A percentile compares a stretch with the other conserved stretches of the same genome.
Evolutionary conservation across 2,329 filamentous ascomycete genomes (phyloP).

Genomic region (Rutstroemia sp.): DNA sequence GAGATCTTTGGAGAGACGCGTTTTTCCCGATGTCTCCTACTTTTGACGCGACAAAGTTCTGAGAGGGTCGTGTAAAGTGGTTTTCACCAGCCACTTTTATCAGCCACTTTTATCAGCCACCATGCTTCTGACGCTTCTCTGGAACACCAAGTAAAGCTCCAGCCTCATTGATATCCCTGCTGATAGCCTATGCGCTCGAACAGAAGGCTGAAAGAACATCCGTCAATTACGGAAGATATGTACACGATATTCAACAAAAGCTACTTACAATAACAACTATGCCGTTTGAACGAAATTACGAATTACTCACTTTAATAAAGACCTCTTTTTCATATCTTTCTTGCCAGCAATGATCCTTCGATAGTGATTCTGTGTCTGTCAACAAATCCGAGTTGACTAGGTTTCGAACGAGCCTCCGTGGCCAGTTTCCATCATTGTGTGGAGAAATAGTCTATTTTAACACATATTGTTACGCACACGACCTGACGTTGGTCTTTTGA

Average conservation of each 20-base stretch:
- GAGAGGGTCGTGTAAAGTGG: conserved; percentile 11
- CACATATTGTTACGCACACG: neutral
- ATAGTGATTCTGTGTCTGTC: conserved; percentile 22
- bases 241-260: neutral
- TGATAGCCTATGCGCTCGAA: neutral
- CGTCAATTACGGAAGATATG: neutral
- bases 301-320: neutral
- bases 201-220: conserved; percentile 11
- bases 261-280: neutral
- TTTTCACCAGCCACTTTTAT: neutral
- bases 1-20: conserved; percentile 8
- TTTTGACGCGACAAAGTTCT: conserved; percentile 7
- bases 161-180: neutral
- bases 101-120: neutral
- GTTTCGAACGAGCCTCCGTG: conserved; percentile 18
- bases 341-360: conserved; percentile 28
- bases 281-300: neutral
- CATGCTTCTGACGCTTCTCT: neutral
- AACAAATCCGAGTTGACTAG: conserved; percentile 14
- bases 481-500: neutral
- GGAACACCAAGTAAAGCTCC: neutral
- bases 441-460: neutral
- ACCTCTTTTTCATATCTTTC: neutral
- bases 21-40: neutral
- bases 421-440: conserved; percentile 9